Base-by-base conservation (phyloP, 768 basidiomycete genomes). In the Strobilomyces echinocephalus region DNA sequence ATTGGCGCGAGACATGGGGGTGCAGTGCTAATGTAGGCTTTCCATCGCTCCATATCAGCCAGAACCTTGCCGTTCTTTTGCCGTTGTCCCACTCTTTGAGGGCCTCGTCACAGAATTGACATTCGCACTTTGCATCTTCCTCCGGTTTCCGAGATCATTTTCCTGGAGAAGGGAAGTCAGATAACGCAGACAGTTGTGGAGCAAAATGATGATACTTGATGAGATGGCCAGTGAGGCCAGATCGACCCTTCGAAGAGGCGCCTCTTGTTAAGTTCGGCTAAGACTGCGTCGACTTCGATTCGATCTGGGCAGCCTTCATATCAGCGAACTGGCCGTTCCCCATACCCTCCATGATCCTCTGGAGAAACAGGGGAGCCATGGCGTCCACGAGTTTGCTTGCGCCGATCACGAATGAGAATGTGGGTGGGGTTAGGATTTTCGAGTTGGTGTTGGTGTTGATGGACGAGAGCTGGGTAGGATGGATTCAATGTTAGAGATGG, bases 211-310 rank as follows among this genome's bases (percentile, higher is more conserved):
- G 1, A 33, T 55, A 50, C 63, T 14, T 51, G n/a, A 57, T 11
- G 35, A 40, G n/a, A 9, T 65, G 63, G 8, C 44, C 36, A 0
- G 18, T 12, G 6, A 15, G 44, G 12, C 31, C 33, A 7, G 40
- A 24, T n/a, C n/a, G n/a, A n/a, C 3, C 54, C 54, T 14, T 50
- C 54, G 7, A 18, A 18, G 2, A 44, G 15, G 2, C 3, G 51
- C 39, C 5, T 42, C 43, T 16, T 20, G 31, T 49, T 35, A 41
- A 64, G 55, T 24, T 49, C 21, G 8, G 36, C 42, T 2, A 63
- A 53, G n/a, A 55, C 59, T 5, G 38, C 41, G 3, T 66, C 48
- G 21, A 64, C 35, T 39, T 48, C 61, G 16, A 43, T 38, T 38
- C 46, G 43, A n/a, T n/a, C n/a, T n/a, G n/a, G 10, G 26, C 55